phyloP scores from a whole-genome alignment of 2,329 filamentous ascomycete genomes.

The Myriosclerotinia curreyana region DNA sequence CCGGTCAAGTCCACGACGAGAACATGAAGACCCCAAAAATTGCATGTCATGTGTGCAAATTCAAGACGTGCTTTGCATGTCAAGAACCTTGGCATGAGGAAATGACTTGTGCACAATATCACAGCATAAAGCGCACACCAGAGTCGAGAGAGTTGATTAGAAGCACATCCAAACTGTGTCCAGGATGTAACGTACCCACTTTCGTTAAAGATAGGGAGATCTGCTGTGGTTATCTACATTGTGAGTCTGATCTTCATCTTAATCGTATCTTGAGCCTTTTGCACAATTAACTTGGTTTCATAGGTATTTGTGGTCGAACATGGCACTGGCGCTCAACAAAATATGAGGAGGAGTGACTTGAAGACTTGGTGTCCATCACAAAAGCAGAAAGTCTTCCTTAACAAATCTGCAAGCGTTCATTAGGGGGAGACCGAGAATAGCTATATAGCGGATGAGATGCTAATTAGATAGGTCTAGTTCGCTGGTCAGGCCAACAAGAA shows the following conservation, averaged over 20 bases:
- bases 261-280: neutral
- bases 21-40: neutral
- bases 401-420: too few species aligned
- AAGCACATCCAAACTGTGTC: neutral
- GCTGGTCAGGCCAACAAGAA: too few species aligned
- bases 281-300: too few species aligned
- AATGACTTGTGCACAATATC: neutral
- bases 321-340: neutral
- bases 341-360: too few species aligned
- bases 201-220: neutral
- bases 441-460: too few species aligned
- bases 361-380: too few species aligned
- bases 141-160: fast-evolving
- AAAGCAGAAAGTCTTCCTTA: too few species aligned
- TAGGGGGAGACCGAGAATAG: too few species aligned
- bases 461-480: too few species aligned
- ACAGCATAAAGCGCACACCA: neutral
- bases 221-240: too few species aligned
- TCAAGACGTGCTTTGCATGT: conserved; percentile 2
- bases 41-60: neutral
- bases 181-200: neutral
- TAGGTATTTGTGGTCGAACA: neutral
- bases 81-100: neutral
- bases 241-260: neutral
- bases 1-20: neutral